Evolutionary conservation across 1,139 yeast genomes (phyloP).

Genomic region (Pichia sp.): DNA sequence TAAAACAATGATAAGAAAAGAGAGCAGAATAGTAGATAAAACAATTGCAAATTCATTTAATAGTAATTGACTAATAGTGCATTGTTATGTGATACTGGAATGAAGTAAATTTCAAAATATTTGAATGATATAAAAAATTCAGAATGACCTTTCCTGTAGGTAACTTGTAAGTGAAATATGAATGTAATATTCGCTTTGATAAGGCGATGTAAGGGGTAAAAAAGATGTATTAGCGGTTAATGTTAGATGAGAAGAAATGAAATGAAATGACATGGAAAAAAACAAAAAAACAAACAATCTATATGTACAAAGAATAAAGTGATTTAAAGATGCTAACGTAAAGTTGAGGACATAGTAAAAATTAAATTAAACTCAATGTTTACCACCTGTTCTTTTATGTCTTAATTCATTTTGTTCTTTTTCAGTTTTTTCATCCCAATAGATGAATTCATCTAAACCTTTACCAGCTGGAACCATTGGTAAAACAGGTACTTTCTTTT

Average conservation of each 20-base stretch:
- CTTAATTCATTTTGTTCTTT: conserved; percentile 61
- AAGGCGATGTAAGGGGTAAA: too few species aligned
- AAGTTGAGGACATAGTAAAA: too few species aligned
- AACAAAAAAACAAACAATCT: neutral
- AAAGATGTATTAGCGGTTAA: too few species aligned
- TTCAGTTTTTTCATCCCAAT: conserved; percentile 76
- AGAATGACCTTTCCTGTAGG: too few species aligned
- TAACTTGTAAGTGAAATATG: too few species aligned
- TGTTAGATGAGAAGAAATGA: neutral
- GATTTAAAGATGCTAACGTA: neutral
- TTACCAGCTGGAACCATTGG: conserved; percentile 99
- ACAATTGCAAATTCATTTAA: too few species aligned
- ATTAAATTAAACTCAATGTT: conserved; percentile 33
- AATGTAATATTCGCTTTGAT: too few species aligned
- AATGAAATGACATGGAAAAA: neutral
- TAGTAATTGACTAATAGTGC: too few species aligned
- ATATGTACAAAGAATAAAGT: conserved; percentile 1
- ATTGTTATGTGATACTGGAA: too few species aligned
- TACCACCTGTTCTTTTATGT: conserved; percentile 51
- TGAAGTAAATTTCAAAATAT: too few species aligned
- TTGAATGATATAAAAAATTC: too few species aligned
- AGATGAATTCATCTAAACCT: conserved; percentile 86
- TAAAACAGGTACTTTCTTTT: conserved; percentile 93
- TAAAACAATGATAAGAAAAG: neutral
- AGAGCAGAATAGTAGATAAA: neutral